Percentiles rank a stretch among this genome's conserved stretches.
These are phyloP conservation scores for Ambrosia artemisiifolia DNA, from an alignment of 129 eudicot species.

Conservation along the genomic window DNA sequence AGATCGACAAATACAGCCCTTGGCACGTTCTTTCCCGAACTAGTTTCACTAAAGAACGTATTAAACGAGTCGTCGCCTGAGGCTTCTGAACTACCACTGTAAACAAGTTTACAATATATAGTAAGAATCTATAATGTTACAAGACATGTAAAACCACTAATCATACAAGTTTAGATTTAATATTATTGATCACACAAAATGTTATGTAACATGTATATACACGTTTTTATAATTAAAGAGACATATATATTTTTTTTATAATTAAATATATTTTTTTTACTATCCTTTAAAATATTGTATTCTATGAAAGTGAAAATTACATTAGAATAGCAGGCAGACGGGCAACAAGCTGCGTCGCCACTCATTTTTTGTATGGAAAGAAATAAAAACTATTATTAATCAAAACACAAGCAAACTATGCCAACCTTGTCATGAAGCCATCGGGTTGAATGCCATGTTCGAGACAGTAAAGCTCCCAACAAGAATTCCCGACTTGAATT, in stretches of 20 bases:
- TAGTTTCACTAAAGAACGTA: slow-evolving; percentile 57
- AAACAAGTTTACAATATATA: background rate
- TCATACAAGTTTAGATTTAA: background rate
- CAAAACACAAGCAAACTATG: background rate
- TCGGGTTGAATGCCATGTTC: slow-evolving; percentile 31
- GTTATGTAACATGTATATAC: background rate
- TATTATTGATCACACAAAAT: background rate
- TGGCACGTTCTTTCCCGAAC: slow-evolving; percentile 56
- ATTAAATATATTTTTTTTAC: no score
- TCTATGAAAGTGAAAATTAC: no score
- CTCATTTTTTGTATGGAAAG: no score
- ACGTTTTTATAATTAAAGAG: no score
- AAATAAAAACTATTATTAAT: background rate
- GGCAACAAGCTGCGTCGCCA: no score
- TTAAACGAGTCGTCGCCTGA: slow-evolving; percentile 47
- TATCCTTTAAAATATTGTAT: no score
- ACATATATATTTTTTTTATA: no score
- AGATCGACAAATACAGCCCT: slow-evolving; percentile 59
- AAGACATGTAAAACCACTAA: background rate
- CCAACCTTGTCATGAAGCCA: slow-evolving; percentile 22
- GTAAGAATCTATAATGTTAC: background rate
- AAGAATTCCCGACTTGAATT: slow-evolving; percentile 34
- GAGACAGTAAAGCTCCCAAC: slow-evolving; percentile 33
- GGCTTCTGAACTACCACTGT: slow-evolving; percentile 39
- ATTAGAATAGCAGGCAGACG: no score